phyloP scores from a whole-genome alignment of 2,329 filamentous ascomycete species.

The Monosporascus ibericus region DNA sequence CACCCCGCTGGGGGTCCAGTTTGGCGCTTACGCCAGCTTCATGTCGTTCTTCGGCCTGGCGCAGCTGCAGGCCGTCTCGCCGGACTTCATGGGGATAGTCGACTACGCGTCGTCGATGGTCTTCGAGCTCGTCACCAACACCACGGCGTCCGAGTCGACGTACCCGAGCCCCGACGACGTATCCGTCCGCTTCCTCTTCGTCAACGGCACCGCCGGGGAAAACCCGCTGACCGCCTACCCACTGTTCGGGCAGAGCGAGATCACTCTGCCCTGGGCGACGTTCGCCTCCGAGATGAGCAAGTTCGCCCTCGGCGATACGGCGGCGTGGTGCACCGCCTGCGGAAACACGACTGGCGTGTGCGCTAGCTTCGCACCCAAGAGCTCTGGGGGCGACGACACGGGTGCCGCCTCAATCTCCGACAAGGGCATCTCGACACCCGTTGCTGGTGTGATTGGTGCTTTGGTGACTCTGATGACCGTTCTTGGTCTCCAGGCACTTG shows the following conservation, averaged over 20 bases:
- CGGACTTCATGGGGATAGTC: constrained; percentile 69
- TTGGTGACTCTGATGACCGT: constrained; percentile 52
- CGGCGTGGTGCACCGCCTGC: constrained; percentile 69
- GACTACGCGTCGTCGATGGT: constrained; percentile 78
- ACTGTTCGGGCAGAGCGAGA: constrained; percentile 52
- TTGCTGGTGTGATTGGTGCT: constrained; percentile 80
- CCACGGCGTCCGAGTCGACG: constrained; percentile 33
- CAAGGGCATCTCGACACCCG: constrained; percentile 56
- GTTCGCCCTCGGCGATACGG: constrained; percentile 59
- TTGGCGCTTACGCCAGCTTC: constrained; percentile 57
- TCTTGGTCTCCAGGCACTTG: constrained; percentile 36
- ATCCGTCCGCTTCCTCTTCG: constrained; percentile 55
- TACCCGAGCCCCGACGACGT: constrained; percentile 48
- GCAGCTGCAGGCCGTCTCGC: constrained; percentile 41
- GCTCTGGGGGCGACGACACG: constrained; percentile 16
- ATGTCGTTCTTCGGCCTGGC: constrained; percentile 58
- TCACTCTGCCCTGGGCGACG: constrained; percentile 58
- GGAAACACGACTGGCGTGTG: constrained; percentile 67
- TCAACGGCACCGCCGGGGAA: constrained; percentile 49
- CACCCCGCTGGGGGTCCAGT: constrained; percentile 44
- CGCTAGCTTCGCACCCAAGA: constrained; percentile 33
- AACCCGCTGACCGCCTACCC: constrained; percentile 49
- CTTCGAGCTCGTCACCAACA: constrained; percentile 64
- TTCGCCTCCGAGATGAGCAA: constrained; percentile 59
- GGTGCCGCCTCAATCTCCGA: constrained; percentile 17